Conservation (phyloP, 139 green algal genomes). For the Chlamydomonas schloesseri region DNA sequence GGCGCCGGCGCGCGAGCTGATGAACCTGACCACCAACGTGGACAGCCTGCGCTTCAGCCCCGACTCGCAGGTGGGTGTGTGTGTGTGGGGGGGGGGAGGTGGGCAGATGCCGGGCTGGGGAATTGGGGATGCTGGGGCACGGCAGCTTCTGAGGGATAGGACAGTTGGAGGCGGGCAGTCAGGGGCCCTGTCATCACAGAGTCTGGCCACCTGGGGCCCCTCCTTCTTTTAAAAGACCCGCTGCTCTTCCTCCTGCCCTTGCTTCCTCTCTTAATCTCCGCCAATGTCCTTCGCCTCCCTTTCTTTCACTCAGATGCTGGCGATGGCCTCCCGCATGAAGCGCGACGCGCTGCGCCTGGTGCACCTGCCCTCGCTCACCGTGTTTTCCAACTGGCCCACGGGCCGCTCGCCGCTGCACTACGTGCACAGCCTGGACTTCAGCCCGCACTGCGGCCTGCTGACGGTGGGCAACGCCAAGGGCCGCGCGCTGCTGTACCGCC, state of each 20-base stretch:
- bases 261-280: too few relatives aligned
- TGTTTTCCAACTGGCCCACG: slow-evolving; percentile 96
- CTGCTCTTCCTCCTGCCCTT: neutral
- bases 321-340: slow-evolving; percentile 86
- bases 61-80: slow-evolving; percentile 71
- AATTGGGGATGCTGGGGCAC: too few relatives aligned
- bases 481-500: slow-evolving; percentile 88
- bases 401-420: slow-evolving; percentile 86
- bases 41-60: slow-evolving; percentile 90
- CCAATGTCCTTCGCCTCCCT: too few relatives aligned
- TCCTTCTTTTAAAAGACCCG: neutral
- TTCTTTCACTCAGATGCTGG: slow-evolving; percentile 72
- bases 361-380: slow-evolving; percentile 85
- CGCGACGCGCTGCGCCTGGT: slow-evolving; percentile 90
- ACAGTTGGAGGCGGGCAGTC: too few relatives aligned
- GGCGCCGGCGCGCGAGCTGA: slow-evolving; percentile 70
- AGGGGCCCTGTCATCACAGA: too few relatives aligned
- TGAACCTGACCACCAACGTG: slow-evolving; percentile 89
- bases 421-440: slow-evolving; percentile 90
- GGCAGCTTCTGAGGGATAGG: too few relatives aligned
- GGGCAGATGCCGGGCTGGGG: neutral
- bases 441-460: slow-evolving; percentile 86
- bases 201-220: too few relatives aligned
- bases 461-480: slow-evolving; percentile 92
- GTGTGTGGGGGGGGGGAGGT: neutral